Conservation (phyloP, 2,329 filamentous ascomycete genomes). For the Cadophora sp. region DNA sequence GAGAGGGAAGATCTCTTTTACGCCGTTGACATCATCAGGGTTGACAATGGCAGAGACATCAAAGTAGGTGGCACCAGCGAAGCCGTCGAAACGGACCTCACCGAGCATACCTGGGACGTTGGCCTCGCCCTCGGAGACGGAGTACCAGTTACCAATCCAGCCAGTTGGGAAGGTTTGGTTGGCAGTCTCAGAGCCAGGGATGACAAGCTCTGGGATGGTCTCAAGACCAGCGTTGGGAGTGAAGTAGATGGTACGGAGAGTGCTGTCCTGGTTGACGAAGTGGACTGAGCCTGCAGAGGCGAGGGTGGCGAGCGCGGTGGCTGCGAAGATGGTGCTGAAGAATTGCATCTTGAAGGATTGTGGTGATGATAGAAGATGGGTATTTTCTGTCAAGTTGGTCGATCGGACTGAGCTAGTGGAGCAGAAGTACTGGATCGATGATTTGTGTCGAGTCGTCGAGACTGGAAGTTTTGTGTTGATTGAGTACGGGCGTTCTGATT, state of each 20-base stretch:
- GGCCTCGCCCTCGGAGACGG: slow-evolving; percentile 53
- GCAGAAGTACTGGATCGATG: slow-evolving; percentile 26
- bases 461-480: slow-evolving; percentile 11
- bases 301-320: slow-evolving; percentile 51
- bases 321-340: slow-evolving; percentile 49
- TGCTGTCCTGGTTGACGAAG: slow-evolving; percentile 64
- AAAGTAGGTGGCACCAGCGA: slow-evolving; percentile 58
- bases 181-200: slow-evolving; percentile 35
- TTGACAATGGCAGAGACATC: slow-evolving; percentile 66
- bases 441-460: slow-evolving; percentile 33
- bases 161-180: slow-evolving; percentile 49
- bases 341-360: slow-evolving; percentile 60
- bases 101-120: slow-evolving; percentile 58
- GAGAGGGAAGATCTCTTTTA: slow-evolving; percentile 62
- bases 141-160: slow-evolving; percentile 54
- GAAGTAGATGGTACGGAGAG: slow-evolving; percentile 46
- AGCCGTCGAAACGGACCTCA: slow-evolving; percentile 59
- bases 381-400: slow-evolving; percentile 38
- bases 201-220: slow-evolving; percentile 31
- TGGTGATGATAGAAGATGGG: slow-evolving; percentile 28
- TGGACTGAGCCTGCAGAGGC: slow-evolving; percentile 58
- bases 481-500: slow-evolving; percentile 21
- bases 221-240: slow-evolving; percentile 36
- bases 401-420: slow-evolving; percentile 31
- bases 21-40: slow-evolving; percentile 55